Conservation (phyloP, 2,329 filamentous ascomycete species). For the Salinomyces thailandicus region DNA sequence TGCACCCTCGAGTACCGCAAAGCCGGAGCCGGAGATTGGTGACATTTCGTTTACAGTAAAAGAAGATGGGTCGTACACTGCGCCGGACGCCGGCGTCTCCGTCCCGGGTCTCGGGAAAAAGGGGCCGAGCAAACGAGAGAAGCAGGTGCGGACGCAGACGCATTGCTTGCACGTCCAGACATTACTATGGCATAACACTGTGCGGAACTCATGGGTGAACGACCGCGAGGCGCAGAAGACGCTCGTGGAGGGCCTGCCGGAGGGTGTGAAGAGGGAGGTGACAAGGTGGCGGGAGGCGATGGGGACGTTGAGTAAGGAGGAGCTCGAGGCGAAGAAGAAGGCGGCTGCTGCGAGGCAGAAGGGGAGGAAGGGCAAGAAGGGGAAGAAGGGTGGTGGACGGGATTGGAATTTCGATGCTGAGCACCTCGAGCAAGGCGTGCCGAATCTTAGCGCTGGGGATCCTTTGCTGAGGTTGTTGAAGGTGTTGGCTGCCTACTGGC, state of each 20-base stretch:
- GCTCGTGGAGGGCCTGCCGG: constrained; percentile 62
- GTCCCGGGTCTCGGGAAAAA: constrained; percentile 50
- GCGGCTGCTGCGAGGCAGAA: constrained; percentile 24
- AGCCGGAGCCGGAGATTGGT: constrained; percentile 20
- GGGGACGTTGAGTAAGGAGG: constrained; percentile 40
- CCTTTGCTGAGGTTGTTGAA: constrained; percentile 68
- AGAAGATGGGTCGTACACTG: constrained; percentile 31
- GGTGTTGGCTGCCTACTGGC: constrained; percentile 76
- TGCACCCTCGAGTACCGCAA: constrained; percentile 6
- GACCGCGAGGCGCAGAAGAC: constrained; percentile 65
- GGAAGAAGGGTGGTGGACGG: constrained; percentile 36
- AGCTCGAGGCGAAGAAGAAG: constrained; percentile 33
- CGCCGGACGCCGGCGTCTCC: constrained; percentile 28
- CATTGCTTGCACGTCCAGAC: constrained; percentile 85
- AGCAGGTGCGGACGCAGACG: constrained; percentile 63
- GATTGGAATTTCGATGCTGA: constrained; percentile 67
- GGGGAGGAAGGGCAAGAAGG: constrained; percentile 30
- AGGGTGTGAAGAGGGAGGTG: constrained; percentile 59
- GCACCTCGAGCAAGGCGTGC: constrained; percentile 55
- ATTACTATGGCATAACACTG: constrained; percentile 78
- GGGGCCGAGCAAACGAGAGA: constrained; percentile 74
- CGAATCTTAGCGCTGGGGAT: constrained; percentile 74
- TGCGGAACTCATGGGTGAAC: constrained; percentile 75
- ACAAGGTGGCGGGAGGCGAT: constrained; percentile 62
- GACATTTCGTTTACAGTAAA: constrained; percentile 26